phyloP scores from a whole-genome alignment of 1,284 basidiomycete genomes.

The Ceratobasidium sp. region DNA sequence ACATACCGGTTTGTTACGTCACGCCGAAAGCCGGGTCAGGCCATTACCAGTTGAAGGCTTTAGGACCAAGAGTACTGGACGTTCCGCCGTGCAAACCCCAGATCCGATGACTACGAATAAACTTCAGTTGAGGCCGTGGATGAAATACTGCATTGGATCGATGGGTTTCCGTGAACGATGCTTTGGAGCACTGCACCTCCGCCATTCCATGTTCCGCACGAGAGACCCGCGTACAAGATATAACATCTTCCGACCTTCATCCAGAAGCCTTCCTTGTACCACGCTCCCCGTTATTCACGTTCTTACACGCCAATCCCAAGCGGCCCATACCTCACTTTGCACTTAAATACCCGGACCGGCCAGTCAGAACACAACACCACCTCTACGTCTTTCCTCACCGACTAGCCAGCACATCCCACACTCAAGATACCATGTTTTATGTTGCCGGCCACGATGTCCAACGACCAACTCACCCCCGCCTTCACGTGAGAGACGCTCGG shows the following conservation, averaged over 20 bases:
- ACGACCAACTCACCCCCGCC: conserved; percentile 67
- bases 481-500: conserved; percentile 70
- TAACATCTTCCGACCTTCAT: conserved; percentile 43
- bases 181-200: conserved; percentile 39
- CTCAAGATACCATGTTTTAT: conserved; percentile 54
- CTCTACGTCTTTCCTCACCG: conserved; percentile 26
- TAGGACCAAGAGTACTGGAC: conserved; percentile 24
- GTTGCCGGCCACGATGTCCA: conserved; percentile 61
- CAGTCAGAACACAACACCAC: conserved; percentile 27
- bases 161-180: conserved; percentile 33
- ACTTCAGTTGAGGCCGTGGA: conserved; percentile 42
- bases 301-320: conserved; percentile 40
- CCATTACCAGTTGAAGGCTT: conserved; percentile 32
- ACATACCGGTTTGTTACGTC: conserved; percentile 37
- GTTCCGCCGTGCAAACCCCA: conserved; percentile 34
- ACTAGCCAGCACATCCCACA: conserved; percentile 4
- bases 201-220: conserved; percentile 16
- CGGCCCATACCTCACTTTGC: conserved; percentile 22
- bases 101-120: conserved; percentile 44
- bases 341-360: conserved; percentile 34
- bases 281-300: conserved; percentile 41
- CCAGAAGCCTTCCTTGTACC: conserved; percentile 41
- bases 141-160: conserved; percentile 40
- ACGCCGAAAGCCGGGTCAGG: conserved; percentile 38
- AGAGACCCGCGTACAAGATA: conserved; percentile 39